These are phyloP conservation scores for Lippia alba DNA, from an alignment of 305 asterid species.

Conservation along the genomic window DNA sequence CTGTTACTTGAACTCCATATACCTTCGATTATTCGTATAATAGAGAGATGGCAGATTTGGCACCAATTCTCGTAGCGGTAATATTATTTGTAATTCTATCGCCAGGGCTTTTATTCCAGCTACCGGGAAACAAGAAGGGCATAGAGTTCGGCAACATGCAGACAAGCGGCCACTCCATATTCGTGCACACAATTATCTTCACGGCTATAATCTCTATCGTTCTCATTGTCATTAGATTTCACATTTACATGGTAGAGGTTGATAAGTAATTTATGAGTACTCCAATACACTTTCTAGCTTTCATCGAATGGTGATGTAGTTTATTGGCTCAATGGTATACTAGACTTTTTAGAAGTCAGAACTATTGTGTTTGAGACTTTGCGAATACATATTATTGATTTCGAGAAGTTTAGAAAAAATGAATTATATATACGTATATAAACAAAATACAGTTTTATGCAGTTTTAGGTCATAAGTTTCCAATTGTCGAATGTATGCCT, in stretches of 20 bases:
- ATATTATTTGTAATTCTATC: constrained; percentile 50
- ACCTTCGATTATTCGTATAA: background rate
- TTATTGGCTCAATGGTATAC: too few relatives aligned
- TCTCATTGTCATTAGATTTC: constrained; percentile 50
- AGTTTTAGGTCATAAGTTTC: too few relatives aligned
- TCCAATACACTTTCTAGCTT: too few relatives aligned
- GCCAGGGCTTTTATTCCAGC: constrained; percentile 59
- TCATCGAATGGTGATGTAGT: too few relatives aligned
- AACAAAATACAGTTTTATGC: too few relatives aligned
- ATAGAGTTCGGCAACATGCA: constrained; percentile 52
- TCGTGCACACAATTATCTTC: constrained; percentile 55
- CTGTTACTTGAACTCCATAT: background rate
- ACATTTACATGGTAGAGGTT: constrained; percentile 49
- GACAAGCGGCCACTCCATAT: constrained; percentile 55
- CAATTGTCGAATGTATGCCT: too few relatives aligned
- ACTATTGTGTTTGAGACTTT: too few relatives aligned
- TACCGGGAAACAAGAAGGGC: constrained; percentile 47
- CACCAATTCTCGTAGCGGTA: constrained; percentile 53
- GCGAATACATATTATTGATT: too few relatives aligned
- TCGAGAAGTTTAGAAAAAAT: too few relatives aligned
- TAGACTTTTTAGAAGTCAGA: too few relatives aligned
- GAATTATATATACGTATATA: too few relatives aligned
- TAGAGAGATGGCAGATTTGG: constrained; percentile 42
- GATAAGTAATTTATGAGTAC: background rate
- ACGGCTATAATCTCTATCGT: constrained; percentile 48